Percentiles rank a stretch among this genome's conserved stretches.
Conservation (phyloP, 257 asterid genomes). For the Solanum bukasovii region DNA sequence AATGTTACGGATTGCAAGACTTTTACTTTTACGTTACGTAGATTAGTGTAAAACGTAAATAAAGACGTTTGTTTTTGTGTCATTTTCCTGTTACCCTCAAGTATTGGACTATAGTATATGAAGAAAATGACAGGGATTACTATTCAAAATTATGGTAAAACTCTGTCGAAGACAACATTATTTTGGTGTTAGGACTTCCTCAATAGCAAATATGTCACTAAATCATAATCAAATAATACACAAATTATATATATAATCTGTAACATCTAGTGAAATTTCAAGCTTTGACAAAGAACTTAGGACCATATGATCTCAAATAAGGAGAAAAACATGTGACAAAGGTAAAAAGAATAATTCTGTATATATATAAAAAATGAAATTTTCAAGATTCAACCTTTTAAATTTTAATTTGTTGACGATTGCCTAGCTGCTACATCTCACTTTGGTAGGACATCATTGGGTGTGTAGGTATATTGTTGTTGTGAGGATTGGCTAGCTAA, state of each 20-base stretch:
- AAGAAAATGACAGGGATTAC: background rate
- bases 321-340: background rate
- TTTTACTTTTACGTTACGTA: background rate
- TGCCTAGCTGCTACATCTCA: background rate
- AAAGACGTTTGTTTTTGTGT: background rate
- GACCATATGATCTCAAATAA: background rate
- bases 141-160: background rate
- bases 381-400: background rate
- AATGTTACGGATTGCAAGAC: background rate
- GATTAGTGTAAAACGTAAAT: background rate
- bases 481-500: background rate
- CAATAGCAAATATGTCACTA: background rate
- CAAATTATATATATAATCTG: too few relatives aligned
- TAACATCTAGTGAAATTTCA: background rate
- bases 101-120: background rate
- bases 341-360: background rate
- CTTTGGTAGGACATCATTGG: background rate
- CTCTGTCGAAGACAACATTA: background rate
- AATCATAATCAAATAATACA: background rate
- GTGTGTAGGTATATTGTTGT: background rate
- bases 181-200: background rate
- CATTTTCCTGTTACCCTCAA: background rate
- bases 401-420: background rate
- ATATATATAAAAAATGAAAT: too few relatives aligned
- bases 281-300: background rate